Evolutionary conservation across 176 grass and related monocot species (phyloP), one percentile per base, ranked within the genome.

Genomic region (Otatea glauca): DNA sequence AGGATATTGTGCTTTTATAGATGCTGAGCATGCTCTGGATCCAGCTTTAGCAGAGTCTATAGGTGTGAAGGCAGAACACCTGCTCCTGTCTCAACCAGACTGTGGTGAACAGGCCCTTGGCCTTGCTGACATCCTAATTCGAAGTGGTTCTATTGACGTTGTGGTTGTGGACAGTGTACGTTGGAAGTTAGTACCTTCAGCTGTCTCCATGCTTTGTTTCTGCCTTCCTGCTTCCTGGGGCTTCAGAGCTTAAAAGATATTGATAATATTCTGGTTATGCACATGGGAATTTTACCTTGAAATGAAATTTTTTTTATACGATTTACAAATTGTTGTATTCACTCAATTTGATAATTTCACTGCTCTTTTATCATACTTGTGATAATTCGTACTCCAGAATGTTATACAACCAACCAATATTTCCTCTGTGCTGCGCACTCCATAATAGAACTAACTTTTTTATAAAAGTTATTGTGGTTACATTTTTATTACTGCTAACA

Each of bases 141-240:
- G 89, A 59, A 94, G 92, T 80, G 89, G 92, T 68, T 94, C 92
- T 83, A 55, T 94, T 88, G 92, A 94, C 85, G 92, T 94, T 64
- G 92, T 94, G 53, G 92, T 94, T 81, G 89, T 94, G 74, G 92
- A 94, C 77, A 94, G 92, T 89, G 92, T 94, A 94, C 70, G 89
- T 79, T 44, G 74, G 70, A 78, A 47, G 75, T 60, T 86, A 86
- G 44, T 69, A 72, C 68, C 67, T 71, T 60, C n/a, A n/a, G 38
- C 67, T 69, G n/a, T 72, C 9, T 47, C 39, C 13, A 34, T 69
- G 35, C n/a, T 61, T 45, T 59, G 51, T 51, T 15, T 25, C 23
- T 70, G 65, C 17, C 66, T 42, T 72, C 23, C 37, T 32, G 39
- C 35, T 14, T 54, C 18, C 23, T 59, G 66, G 37, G 4, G 0